Base-by-base conservation (phyloP, 306 rosid species). In the Quercus cerris region DNA sequence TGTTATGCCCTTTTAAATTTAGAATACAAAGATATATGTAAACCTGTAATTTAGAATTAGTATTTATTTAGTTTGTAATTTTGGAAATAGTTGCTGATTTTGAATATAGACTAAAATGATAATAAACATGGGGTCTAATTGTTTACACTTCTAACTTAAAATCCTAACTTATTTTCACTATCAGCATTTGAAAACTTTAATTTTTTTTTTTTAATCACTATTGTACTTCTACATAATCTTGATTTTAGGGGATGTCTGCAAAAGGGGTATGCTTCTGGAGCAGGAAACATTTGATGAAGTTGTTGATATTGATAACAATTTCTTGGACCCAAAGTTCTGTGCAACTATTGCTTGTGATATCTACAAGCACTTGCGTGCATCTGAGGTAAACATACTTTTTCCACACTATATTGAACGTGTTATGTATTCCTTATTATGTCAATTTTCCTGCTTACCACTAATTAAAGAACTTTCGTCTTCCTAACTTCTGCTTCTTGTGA, bases 261-360 rank as follows among this genome's bases (percentile, higher is more conserved):
- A 72, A 20, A 73, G 81, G 52, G 83, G 74, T 25, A 19, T 71
- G 56, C 54, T 64, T 49, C 7, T 13, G 20, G 73, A 81, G 79
- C 44, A 73, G 70, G 87, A 78, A 64, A 66, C 55, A 69, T 73
- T 5, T 59, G 77, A 74, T 75, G 70, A 81, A 81, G 27, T 85
- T 71, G 81, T 82, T 23, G 80, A 83, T 62, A 78, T 88, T 31
- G 88, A 88, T 81, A 55, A 56, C 81, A 78, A 85, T 82, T 49
- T 79, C 75, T 69, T 41, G 61, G 90, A 85, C 68, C 86, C 90
- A 52, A 85, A 83, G 77, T 86, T 75, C 31, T 88, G 88, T 76
- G 89, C 88, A 68, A 61, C 87, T 67, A 55, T 81, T 76, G 86
- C 84, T 86, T 56, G 56, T 58, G 92, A 88, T 70, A 81, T 90